phyloP scores from a whole-genome alignment of 75 land plant genomes.

The Cupressus sempervirens region DNA sequence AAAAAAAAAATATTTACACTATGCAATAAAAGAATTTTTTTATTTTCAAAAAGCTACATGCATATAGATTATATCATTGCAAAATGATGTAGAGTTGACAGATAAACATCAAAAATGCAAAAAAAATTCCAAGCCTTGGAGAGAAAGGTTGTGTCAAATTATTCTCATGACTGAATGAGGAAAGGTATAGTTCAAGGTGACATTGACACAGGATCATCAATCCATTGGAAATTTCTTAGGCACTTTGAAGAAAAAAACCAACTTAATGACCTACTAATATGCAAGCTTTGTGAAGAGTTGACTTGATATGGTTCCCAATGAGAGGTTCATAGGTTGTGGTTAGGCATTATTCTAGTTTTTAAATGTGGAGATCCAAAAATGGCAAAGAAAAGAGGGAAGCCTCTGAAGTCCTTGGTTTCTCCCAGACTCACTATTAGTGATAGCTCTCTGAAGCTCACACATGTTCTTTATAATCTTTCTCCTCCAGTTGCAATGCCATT shows the following conservation, averaged over 20 bases:
- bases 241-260: too few species aligned
- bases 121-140: neutral
- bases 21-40: neutral
- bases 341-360: too few species aligned
- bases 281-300: too few species aligned
- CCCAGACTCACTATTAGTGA: conserved; percentile 28
- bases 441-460: conserved; percentile 53
- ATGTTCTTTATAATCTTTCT: conserved; percentile 45
- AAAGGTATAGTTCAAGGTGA: too few species aligned
- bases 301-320: too few species aligned
- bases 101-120: neutral
- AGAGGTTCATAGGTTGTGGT: too few species aligned
- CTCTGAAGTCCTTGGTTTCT: conserved; percentile 14
- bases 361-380: conserved; percentile 41
- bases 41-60: neutral
- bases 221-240: too few species aligned
- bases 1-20: too few species aligned
- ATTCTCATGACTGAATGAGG: too few species aligned
- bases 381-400: conserved; percentile 10
- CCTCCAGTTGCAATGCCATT: conserved; percentile 26
- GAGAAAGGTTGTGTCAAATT: too few species aligned
- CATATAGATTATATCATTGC: neutral
- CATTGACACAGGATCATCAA: too few species aligned
- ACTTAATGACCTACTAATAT: too few species aligned
- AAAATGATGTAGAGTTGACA: neutral